Conservation (phyloP, 768 basidiomycete genomes). For the Vararia minispora region DNA sequence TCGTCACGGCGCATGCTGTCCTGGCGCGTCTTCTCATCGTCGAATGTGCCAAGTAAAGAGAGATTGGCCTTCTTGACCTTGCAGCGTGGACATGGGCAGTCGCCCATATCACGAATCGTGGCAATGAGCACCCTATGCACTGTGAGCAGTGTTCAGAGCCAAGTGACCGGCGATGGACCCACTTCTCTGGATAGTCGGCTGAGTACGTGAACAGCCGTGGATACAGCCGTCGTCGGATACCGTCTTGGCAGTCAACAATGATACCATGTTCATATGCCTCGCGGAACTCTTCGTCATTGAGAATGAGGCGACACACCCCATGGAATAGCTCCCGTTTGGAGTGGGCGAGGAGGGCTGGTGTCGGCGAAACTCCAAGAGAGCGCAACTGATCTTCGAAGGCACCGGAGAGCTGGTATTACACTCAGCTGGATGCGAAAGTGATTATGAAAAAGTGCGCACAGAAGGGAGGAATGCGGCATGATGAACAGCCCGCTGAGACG, state of each 20-base stretch:
- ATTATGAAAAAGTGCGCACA: too few species aligned
- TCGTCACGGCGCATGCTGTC: not conserved
- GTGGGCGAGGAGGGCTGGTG: slow-evolving; percentile 18
- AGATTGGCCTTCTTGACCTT: slow-evolving; percentile 13
- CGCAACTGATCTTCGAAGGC: slow-evolving; percentile 3
- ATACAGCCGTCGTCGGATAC: slow-evolving; percentile 15
- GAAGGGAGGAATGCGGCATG: slow-evolving; percentile 34
- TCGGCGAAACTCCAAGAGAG: slow-evolving; percentile 4
- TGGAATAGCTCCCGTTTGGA: slow-evolving; percentile 22
- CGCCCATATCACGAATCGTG: slow-evolving; percentile 20
- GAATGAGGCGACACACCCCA: slow-evolving; percentile 15
- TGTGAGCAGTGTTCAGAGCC: not conserved
- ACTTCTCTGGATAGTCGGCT: slow-evolving; percentile 26
- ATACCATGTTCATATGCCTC: slow-evolving; percentile 17
- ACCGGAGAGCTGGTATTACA: slow-evolving; percentile 24
- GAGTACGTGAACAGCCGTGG: slow-evolving; percentile 18
- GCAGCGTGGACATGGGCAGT: slow-evolving; percentile 23
- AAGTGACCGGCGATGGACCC: not conserved
- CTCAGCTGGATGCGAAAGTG: too few species aligned
- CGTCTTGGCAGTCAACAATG: slow-evolving; percentile 18
- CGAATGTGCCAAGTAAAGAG: slow-evolving; percentile 7
- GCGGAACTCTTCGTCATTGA: slow-evolving; percentile 15
- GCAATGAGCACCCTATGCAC: slow-evolving; percentile 17
- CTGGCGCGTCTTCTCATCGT: slow-evolving; percentile 6
- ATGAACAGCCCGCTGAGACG: slow-evolving; percentile 23